Conservation (phyloP, 2,329 filamentous ascomycete species). For the Trichoderma harzianum region DNA sequence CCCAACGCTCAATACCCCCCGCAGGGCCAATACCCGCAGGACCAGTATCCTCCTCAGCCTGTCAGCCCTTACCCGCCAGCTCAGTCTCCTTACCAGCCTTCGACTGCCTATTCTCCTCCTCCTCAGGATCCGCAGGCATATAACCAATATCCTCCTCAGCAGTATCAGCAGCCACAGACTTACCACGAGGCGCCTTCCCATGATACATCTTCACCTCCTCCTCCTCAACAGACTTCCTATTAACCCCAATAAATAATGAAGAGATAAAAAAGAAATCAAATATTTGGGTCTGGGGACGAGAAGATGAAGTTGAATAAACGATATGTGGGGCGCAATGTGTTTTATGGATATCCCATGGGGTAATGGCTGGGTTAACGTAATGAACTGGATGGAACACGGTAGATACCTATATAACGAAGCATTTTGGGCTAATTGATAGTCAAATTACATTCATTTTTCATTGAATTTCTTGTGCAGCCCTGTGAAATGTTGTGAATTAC, state of each 20-base stretch:
- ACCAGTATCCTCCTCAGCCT: constrained; percentile 24
- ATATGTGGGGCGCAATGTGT: constrained; percentile 7
- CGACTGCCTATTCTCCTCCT: constrained; percentile 26
- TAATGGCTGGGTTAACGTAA: neutral
- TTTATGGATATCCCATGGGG: constrained; percentile 13
- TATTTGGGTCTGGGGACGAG: neutral
- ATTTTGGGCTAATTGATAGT: neutral
- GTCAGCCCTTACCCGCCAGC: constrained; percentile 22
- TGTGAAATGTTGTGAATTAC: neutral
- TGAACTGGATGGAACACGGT: constrained; percentile 5
- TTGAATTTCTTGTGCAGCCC: neutral
- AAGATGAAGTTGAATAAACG: neutral
- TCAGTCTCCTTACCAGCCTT: constrained; percentile 30
- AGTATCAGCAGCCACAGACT: constrained; percentile 10
- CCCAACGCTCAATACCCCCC: constrained; percentile 19
- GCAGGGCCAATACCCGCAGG: constrained; percentile 24
- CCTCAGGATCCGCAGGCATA: constrained; percentile 25
- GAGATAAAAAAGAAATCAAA: neutral
- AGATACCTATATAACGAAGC: constrained; percentile 10
- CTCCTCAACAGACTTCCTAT: constrained; percentile 6
- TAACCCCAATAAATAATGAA: neutral
- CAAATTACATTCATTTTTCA: neutral
- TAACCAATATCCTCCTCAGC: constrained; percentile 26
- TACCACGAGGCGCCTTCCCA: constrained; percentile 12
- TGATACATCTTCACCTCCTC: neutral